A percentile compares a stretch with the other conserved stretches of the same genome.
Conservation (phyloP, 495 filamentous ascomycete genomes). For the Hamigera avellanea region DNA sequence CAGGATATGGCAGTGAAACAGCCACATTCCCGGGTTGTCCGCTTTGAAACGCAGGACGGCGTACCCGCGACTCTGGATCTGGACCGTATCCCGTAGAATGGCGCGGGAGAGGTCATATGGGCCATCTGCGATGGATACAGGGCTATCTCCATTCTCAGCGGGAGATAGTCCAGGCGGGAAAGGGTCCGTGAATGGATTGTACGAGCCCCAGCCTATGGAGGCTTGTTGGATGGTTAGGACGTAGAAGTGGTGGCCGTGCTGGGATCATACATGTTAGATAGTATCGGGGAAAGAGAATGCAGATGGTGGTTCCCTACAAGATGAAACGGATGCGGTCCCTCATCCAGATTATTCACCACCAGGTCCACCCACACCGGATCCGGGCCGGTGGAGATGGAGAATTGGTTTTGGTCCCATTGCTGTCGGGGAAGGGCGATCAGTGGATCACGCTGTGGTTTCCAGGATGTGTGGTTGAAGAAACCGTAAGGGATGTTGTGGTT, state of each 20-base stretch:
- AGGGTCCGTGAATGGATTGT: slow-evolving; percentile 32
- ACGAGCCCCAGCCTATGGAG: slow-evolving; percentile 27
- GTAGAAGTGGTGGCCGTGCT: slow-evolving; percentile 83
- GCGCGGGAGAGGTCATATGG: slow-evolving; percentile 21
- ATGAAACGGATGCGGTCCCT: slow-evolving; percentile 40
- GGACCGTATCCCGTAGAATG: slow-evolving; percentile 43
- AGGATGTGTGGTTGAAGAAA: slow-evolving; percentile 38
- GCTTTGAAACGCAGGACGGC: slow-evolving; percentile 55
- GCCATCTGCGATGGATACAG: slow-evolving; percentile 9
- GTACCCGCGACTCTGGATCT: slow-evolving; percentile 43
- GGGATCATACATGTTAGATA: not conserved
- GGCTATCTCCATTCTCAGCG: not conserved
- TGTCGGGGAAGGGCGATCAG: slow-evolving; percentile 14
- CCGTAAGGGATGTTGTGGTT: slow-evolving; percentile 30
- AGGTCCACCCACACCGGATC: slow-evolving; percentile 32
- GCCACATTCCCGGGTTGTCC: slow-evolving; percentile 51
- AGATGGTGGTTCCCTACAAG: slow-evolving; percentile 16
- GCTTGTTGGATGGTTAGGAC: slow-evolving; percentile 39
- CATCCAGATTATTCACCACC: slow-evolving; percentile 41
- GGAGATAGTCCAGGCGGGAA: slow-evolving; percentile 11
- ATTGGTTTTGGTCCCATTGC: slow-evolving; percentile 32
- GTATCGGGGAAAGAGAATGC: too few species aligned
- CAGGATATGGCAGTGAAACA: slow-evolving; percentile 53
- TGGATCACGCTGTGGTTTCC: slow-evolving; percentile 26
- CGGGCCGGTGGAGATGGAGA: slow-evolving; percentile 18